Base-by-base conservation (phyloP, 805 yeast genomes). In the Candida ipomoeae region DNA sequence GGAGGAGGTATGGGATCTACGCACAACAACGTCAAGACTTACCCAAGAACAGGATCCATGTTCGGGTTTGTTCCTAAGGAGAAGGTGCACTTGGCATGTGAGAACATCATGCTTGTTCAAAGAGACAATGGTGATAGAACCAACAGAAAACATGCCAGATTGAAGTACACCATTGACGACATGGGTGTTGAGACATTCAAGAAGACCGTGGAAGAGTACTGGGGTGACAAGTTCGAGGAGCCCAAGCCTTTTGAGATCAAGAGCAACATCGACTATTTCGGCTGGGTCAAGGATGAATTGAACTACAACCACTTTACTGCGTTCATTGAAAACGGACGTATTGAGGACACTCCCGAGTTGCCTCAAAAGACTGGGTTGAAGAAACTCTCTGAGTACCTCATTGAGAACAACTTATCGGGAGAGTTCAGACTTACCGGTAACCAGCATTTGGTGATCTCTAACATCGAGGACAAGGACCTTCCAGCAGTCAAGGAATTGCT, bases 1-100 rank as follows among this genome's bases (percentile, higher is more conserved):
- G 98, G 98, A 69, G 98, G 98, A 74, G 98, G 98, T 78, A 92
- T 92, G 98, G 98, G 98, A 62, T 82, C 96, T 39, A 92, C 98
- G 13, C 98, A 92, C 69, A 92, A 91, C 79, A 92, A 92, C 75
- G 86, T 85, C 64, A 92, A 92, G 78, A 92, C 98, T 0, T 92
- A 92, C 66, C 98, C 98, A 62, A 82, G 98, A 73, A 82, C 96
- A 5, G 98, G 96, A 55, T 85, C 96, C 17, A 72, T 82, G 70
- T 79, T 92, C 57, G 98, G 98, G 26, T 92, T 73, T 63, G 83
- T 84, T 44, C 56, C 81, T 3, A 75, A 75, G 53, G 91, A 84
- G 46, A 80, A 89, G 66, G 78, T 89, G 44, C 83, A 82, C 54
- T 69, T 79, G 46, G 96, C 85, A 18, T 88, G 96, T 68, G 97